Evolutionary conservation across 169 alveolate genomes (phyloP), one percentile per base, ranked within the genome.

Genomic region (Plasmodium falciparum): DNA sequence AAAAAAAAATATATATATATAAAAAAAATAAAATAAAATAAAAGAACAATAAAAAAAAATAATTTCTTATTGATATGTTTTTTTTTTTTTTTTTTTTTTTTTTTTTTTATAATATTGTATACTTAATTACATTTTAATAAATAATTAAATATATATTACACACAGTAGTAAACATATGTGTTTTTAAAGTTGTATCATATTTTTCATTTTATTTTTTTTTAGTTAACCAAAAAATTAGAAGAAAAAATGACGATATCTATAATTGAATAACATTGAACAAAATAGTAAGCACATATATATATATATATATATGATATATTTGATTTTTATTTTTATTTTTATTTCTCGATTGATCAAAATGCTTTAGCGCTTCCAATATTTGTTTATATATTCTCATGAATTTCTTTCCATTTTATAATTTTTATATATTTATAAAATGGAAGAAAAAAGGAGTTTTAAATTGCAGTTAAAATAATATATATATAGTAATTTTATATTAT

Each of bases 191-290:
- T 26, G 15, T 22, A 56, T 11, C n/a, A 56, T 56, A 22, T 12
- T 56, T 56, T 15, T 2, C n/a, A 15, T 24, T 49, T 52, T 54
- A 22, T 20, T 69, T 58, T 61, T 24, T 72, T 39, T 29, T 61
- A 80, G 90, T 54, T 80, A 69, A 58, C 70, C 5, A 69, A 80
- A 80, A 80, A 80, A 39, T 33, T 80, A 67, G 90, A 80, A 63
- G 83, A 80, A 26, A 80, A 80, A 66, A 67, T 80, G 90, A 67
- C 33, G 2, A 80, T 80, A 80, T 58, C 80, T 6, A 26, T 67
- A 49, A 49, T 29, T 58, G 50, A 70, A 62, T 80, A 83, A 52
- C 88, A 45, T 12, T 26, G 29, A 15, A 47, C 8, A 22, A 62
- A 22, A 62, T 20, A 62, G 17, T 2, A 17, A 2, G 72, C n/a